Conservation (phyloP, 495 filamentous ascomycete genomes). For the Apodospora peruviana region DNA sequence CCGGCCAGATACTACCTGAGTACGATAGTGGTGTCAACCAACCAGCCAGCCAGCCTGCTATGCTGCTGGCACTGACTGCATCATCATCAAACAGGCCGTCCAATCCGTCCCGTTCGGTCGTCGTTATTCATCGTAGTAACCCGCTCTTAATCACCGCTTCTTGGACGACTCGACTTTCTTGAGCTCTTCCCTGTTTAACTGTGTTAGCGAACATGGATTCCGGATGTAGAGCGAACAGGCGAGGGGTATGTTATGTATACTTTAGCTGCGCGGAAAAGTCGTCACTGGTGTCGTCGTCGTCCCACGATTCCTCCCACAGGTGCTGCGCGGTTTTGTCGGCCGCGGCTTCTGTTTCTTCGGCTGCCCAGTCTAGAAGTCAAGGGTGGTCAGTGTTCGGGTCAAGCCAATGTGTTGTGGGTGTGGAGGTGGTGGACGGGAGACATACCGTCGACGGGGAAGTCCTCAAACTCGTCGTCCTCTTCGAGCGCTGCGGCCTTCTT, state of each 20-base stretch:
- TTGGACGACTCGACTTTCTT: slow-evolving; percentile 83
- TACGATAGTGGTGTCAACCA: too few species aligned
- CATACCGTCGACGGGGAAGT: slow-evolving; percentile 93
- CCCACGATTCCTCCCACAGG: slow-evolving; percentile 99
- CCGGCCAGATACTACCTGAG: too few species aligned
- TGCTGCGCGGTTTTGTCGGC: slow-evolving; percentile 57
- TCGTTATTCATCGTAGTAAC: too few species aligned
- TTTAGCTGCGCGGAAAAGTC: slow-evolving; percentile 95
- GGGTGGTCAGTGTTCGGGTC: not conserved
- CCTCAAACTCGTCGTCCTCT: slow-evolving; percentile 98
- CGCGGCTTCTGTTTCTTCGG: slow-evolving; percentile 79
- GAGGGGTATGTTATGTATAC: slow-evolving; percentile 44
- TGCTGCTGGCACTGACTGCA: too few species aligned
- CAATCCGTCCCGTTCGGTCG: too few species aligned
- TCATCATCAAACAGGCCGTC: too few species aligned
- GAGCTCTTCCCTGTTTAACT: slow-evolving; percentile 71
- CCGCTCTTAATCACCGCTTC: slow-evolving; percentile 35
- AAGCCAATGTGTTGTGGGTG: not conserved
- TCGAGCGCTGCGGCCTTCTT: slow-evolving; percentile 61
- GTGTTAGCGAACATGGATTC: slow-evolving; percentile 14
- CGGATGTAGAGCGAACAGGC: not conserved
- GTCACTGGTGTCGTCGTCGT: slow-evolving; percentile 95
- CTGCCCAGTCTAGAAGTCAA: slow-evolving; percentile 65
- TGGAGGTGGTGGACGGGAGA: slow-evolving; percentile 6
- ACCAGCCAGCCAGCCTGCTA: too few species aligned